A percentile compares a stretch with the other conserved stretches of the same genome.
phyloP scores from a whole-genome alignment of 2,329 filamentous ascomycete species.

The Passalora sequoiae region DNA sequence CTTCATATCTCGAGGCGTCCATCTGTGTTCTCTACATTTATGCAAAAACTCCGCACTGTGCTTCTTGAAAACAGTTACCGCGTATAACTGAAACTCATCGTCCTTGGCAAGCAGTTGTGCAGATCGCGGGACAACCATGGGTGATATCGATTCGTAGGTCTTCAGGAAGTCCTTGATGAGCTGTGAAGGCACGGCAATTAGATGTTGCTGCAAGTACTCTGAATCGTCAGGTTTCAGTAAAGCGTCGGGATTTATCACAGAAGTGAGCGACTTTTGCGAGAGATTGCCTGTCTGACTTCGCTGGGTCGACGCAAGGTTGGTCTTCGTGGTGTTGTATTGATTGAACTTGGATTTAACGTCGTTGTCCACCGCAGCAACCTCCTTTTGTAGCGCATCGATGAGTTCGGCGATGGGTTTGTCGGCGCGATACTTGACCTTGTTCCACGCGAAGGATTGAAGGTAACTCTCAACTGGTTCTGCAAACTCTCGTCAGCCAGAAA shows the following conservation, averaged over 20 bases:
- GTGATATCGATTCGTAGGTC: conserved; percentile 78
- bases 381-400: conserved; percentile 84
- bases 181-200: conserved; percentile 78
- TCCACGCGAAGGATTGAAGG: conserved; percentile 84
- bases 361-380: conserved; percentile 86
- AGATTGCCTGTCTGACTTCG: conserved; percentile 92
- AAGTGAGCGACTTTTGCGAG: conserved; percentile 85
- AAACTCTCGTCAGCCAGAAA: conserved; percentile 12
- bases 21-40: conserved; percentile 87
- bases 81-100: conserved; percentile 82
- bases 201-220: conserved; percentile 93
- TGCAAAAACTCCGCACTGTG: conserved; percentile 79
- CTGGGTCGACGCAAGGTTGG: conserved; percentile 72
- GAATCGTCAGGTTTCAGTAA: conserved; percentile 74
- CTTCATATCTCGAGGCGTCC: conserved; percentile 92
- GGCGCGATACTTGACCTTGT: conserved; percentile 93
- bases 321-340: conserved; percentile 90
- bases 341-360: conserved; percentile 92
- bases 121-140: conserved; percentile 92
- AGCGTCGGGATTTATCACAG: conserved; percentile 69
- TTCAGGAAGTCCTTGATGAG: conserved; percentile 82
- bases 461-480: conserved; percentile 95
- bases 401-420: conserved; percentile 86
- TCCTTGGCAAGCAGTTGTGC: conserved; percentile 75
- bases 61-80: conserved; percentile 92